Conservation (phyloP, 192 early-diverging fungal genomes). For the Backusella macrospora region DNA sequence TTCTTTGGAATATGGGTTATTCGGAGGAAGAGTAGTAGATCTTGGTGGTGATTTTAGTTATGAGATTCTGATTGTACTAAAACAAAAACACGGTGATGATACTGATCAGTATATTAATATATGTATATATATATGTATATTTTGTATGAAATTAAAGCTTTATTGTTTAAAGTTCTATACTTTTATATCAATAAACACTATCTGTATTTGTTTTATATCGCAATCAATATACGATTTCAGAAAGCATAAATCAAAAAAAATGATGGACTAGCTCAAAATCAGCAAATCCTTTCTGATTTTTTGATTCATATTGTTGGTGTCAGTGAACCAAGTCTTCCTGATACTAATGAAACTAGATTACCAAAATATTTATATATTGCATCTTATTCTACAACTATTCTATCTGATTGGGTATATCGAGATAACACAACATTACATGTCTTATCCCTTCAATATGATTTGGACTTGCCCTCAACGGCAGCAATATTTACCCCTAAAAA, state of each 20-base stretch:
- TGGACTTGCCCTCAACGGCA: neutral
- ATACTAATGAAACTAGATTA: neutral
- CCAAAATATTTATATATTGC: too few species aligned
- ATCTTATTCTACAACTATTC: neutral
- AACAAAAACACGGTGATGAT: conserved; percentile 13
- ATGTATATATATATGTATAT: too few species aligned
- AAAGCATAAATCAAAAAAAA: neutral
- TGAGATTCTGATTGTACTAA: conserved; percentile 26
- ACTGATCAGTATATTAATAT: conserved; percentile 31
- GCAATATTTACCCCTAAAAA: conserved; percentile 16
- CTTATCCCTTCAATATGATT: neutral
- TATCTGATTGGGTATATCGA: neutral
- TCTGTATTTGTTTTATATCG: neutral
- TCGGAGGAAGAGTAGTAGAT: too few species aligned
- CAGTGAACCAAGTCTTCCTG: neutral
- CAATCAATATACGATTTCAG: conserved; percentile 19
- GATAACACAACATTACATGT: neutral
- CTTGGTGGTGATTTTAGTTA: conserved; percentile 23
- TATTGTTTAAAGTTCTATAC: too few species aligned
- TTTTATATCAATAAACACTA: too few species aligned
- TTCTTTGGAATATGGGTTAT: too few species aligned
- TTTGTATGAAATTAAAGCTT: neutral
- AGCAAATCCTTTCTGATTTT: neutral
- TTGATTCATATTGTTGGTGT: neutral
- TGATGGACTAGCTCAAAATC: neutral